Conservation (phyloP, 2,329 filamentous ascomycete species). For the Ophiostoma fasciatum region DNA sequence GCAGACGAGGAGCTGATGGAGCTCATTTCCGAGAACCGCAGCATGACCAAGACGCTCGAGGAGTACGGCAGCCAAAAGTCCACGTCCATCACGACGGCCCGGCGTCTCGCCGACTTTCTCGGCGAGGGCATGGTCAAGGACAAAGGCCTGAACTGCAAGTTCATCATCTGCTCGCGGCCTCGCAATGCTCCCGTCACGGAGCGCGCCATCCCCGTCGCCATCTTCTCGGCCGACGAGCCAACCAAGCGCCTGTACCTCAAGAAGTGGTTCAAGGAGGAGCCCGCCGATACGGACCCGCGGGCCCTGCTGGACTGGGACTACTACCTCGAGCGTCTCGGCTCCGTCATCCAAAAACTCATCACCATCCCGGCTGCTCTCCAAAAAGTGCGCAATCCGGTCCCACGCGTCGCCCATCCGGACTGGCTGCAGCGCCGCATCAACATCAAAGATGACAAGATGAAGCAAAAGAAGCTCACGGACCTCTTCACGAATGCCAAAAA, state of each 20-base stretch:
- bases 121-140: slow-evolving; percentile 99
- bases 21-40: slow-evolving; percentile 98
- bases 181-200: slow-evolving; percentile 88
- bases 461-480: slow-evolving; percentile 97
- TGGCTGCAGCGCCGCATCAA: slow-evolving; percentile 93
- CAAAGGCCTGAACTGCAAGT: slow-evolving; percentile 98
- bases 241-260: slow-evolving; percentile 81
- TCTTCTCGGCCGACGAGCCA: slow-evolving; percentile 83
- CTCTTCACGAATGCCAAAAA: slow-evolving; percentile 50
- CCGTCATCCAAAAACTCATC: slow-evolving; percentile 96
- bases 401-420: slow-evolving; percentile 83
- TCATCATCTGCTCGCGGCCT: slow-evolving; percentile 85
- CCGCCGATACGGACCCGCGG: slow-evolving; percentile 77
- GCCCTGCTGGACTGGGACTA: slow-evolving; percentile 93
- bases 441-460: slow-evolving; percentile 90
- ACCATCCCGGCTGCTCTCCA: slow-evolving; percentile 95
- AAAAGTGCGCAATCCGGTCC: slow-evolving; percentile 88
- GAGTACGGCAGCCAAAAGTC: slow-evolving; percentile 95
- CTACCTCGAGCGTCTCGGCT: slow-evolving; percentile 87
- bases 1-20: slow-evolving; percentile 97
- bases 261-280: slow-evolving; percentile 93
- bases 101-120: slow-evolving; percentile 84
- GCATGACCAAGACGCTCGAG: slow-evolving; percentile 91
- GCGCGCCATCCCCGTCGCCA: slow-evolving; percentile 83
- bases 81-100: slow-evolving; percentile 97